phyloP scores from a whole-genome alignment of 768 basidiomycete genomes.

The Flagelloscypha sp. region DNA sequence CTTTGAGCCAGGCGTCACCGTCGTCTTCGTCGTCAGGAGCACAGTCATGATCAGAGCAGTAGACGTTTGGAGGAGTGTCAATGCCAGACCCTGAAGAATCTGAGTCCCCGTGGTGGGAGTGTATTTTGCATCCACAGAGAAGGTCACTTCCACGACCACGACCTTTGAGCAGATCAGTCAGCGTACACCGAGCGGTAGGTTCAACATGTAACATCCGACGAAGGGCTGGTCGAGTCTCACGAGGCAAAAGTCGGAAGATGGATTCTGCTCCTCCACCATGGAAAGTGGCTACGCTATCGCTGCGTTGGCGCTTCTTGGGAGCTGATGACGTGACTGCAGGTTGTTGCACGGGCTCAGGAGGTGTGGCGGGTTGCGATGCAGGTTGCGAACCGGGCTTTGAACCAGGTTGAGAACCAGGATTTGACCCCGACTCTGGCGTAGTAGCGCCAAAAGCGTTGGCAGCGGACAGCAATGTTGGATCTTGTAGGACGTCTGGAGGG shows the following conservation, averaged over 20 bases:
- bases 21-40: conserved; percentile 64
- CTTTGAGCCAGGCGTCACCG: conserved; percentile 84
- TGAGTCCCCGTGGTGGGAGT: conserved; percentile 23
- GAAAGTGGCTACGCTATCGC: conserved; percentile 55
- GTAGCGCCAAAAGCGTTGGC: no score
- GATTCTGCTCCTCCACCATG: conserved; percentile 78
- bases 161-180: conserved; percentile 85
- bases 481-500: no score
- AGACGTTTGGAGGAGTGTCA: conserved; percentile 29
- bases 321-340: conserved; percentile 16
- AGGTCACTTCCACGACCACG: conserved; percentile 65
- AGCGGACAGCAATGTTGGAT: no score
- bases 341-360: conserved; percentile 17
- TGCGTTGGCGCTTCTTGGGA: conserved; percentile 31
- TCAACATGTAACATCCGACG: conserved; percentile 93
- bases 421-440: no score
- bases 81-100: no score
- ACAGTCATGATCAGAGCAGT: conserved; percentile 57
- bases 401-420: no score
- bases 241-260: conserved; percentile 91
- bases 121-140: conserved; percentile 66
- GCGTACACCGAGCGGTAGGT: conserved; percentile 80
- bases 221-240: conserved; percentile 83
- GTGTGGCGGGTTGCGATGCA: conserved; percentile 36
- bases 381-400: conserved; percentile 34